phyloP scores from a whole-genome alignment of 192 early-diverging fungal genomes.

The Diversispora eburnea region DNA sequence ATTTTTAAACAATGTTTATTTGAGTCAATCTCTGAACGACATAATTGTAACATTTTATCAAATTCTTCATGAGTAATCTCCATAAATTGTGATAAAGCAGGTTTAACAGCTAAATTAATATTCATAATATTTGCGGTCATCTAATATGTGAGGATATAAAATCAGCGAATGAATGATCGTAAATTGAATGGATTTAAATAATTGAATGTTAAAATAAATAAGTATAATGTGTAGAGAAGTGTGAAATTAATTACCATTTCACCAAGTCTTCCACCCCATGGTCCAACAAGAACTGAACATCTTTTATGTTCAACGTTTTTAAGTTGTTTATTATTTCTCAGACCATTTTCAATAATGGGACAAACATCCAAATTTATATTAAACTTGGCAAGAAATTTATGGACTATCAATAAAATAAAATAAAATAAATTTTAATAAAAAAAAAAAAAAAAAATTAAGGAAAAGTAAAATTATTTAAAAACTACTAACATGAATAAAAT shows the following conservation, averaged over 20 bases:
- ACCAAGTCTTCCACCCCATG: constrained; percentile 19
- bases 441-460: not conserved
- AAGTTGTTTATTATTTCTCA: not conserved
- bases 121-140: not conserved
- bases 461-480: not conserved
- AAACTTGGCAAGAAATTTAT: not conserved
- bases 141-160: not conserved
- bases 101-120: not conserved
- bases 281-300: not conserved
- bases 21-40: not conserved
- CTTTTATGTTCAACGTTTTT: not conserved
- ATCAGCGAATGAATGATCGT: too few species aligned
- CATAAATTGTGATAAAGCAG: constrained; percentile 14
- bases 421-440: not conserved
- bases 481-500: not conserved
- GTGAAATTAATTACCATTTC: constrained; percentile 4
- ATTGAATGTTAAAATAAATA: not conserved
- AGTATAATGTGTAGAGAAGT: not conserved
- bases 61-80: constrained; percentile 6
- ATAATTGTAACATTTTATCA: not conserved
- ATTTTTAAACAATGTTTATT: not conserved
- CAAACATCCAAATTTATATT: constrained; percentile 1
- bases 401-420: not conserved
- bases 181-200: not conserved
- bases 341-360: not conserved